Evolutionary conservation across 1,139 yeast species (phyloP).

Genomic region (Wickerhamiella infanticola): DNA sequence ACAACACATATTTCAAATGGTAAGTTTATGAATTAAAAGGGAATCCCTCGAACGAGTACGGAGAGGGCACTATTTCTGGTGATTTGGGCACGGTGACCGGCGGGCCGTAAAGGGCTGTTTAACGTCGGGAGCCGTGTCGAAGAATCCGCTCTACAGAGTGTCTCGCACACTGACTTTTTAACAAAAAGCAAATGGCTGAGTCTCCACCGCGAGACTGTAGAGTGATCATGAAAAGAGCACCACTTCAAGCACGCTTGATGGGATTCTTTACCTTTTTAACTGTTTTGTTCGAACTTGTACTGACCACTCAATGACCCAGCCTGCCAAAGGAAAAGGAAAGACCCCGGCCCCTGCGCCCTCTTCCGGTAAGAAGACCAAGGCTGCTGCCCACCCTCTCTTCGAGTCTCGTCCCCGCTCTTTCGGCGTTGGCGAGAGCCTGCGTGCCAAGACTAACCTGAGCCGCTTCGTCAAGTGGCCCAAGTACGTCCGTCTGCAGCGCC

Average conservation of each 20-base stretch:
- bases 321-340: slow-evolving; percentile 40
- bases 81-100: no score
- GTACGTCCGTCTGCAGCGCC: slow-evolving; percentile 93
- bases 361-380: slow-evolving; percentile 29
- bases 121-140: no score
- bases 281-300: slow-evolving; percentile 12
- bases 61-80: no score
- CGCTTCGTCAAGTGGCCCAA: slow-evolving; percentile 98
- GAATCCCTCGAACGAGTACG: neutral
- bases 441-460: slow-evolving; percentile 88
- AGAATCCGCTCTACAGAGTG: no score
- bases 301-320: slow-evolving; percentile 57
- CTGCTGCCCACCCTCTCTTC: slow-evolving; percentile 49
- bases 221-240: slow-evolving; percentile 13
- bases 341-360: slow-evolving; percentile 91
- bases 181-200: slow-evolving; percentile 5
- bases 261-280: neutral
- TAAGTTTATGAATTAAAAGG: slow-evolving; percentile 5
- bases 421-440: slow-evolving; percentile 91
- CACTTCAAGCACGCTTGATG: neutral
- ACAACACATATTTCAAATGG: slow-evolving; percentile 6
- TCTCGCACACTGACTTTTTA: no score
- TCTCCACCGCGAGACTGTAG: slow-evolving; percentile 20
- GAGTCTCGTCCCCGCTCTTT: slow-evolving; percentile 84
- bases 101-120: no score